Evolutionary conservation across 352 stramenopile species (phyloP), one percentile per base, ranked within the genome.

Genomic region (Phytophthora vignae): DNA sequence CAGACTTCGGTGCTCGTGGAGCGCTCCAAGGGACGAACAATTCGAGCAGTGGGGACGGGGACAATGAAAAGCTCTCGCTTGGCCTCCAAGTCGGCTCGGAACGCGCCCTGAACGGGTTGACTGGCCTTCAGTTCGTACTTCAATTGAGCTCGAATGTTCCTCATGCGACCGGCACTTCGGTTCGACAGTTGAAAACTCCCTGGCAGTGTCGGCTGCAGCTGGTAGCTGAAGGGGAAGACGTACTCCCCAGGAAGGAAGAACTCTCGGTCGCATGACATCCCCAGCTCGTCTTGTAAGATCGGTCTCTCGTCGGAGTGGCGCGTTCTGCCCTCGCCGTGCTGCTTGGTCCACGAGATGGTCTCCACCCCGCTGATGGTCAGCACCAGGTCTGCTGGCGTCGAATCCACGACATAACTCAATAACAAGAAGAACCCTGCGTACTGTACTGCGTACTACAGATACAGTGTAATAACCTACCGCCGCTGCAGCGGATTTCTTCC

Each of bases 401-500:
- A 6, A 44, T 25, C 10, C 19, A 64, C 2, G 9, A 11, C 17
- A 49, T 19, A 50, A 9, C 6, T 9, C 14, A 60, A 31, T 44
- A 5, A 17, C 3, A 14, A 25, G 17, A 22, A 4, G 2, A 27
- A 25, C 22, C 1, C 5, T 14, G 29, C 29, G 29, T 31, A 7
- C 25, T 29, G 25, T 29, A n/a, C n/a, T n/a, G n/a, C n/a, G 25
- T 4, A 31, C 27, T 31, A 31, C 25, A 44, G 19, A 31, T 9
- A 31, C 3, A 19, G n/a, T 17, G n/a, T n/a, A 10, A 55, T 6
- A 25, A 52, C 54, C 17, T 19, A 72, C 65, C 65, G 36, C 65
- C 68, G 22, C 64, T 53, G 33, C 55, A 72, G 11, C n/a, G 46
- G 31, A 77, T 70, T 62, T 69, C 54, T 48, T 77, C 55, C 4